phyloP scores from a whole-genome alignment of 192 early-diverging fungal species.

The Gonapodya sp. region DNA sequence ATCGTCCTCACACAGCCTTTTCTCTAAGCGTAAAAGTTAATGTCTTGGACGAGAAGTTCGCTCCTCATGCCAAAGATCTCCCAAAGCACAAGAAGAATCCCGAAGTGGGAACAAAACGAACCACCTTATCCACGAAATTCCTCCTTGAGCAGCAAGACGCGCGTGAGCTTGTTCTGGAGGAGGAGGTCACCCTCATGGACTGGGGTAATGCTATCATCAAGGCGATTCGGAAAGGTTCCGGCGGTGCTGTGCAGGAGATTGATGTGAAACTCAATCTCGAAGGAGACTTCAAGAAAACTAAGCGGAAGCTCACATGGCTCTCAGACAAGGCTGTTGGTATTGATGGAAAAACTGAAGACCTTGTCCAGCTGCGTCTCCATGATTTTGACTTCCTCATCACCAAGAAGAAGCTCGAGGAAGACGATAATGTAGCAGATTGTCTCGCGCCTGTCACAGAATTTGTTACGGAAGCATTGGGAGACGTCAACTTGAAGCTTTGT shows the following conservation, averaged over 20 bases:
- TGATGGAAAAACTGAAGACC: constrained; percentile 29
- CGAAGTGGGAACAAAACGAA: constrained; percentile 77
- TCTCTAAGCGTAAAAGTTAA: constrained; percentile 42
- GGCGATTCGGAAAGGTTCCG: constrained; percentile 50
- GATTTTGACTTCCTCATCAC: constrained; percentile 98
- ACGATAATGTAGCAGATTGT: constrained; percentile 70
- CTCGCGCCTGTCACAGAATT: constrained; percentile 82
- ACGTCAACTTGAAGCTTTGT: background rate
- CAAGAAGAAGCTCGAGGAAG: constrained; percentile 94
- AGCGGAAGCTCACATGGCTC: constrained; percentile 99
- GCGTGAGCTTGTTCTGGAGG: constrained; percentile 61
- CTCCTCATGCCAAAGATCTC: constrained; percentile 48
- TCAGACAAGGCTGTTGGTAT: constrained; percentile 14
- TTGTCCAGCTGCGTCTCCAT: constrained; percentile 57
- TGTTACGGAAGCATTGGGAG: background rate
- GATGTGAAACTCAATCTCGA: constrained; percentile 72
- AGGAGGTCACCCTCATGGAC: constrained; percentile 98
- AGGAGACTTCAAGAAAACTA: constrained; percentile 96
- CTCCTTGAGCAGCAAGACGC: constrained; percentile 84
- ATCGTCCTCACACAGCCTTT: background rate
- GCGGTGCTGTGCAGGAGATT: constrained; percentile 43
- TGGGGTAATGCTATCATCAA: constrained; percentile 97
- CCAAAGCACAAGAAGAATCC: constrained; percentile 97
- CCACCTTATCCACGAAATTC: constrained; percentile 64
- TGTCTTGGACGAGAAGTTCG: constrained; percentile 47